Conservation (phyloP, 495 filamentous ascomycete species). For the Hypoxylon cercidicola region DNA sequence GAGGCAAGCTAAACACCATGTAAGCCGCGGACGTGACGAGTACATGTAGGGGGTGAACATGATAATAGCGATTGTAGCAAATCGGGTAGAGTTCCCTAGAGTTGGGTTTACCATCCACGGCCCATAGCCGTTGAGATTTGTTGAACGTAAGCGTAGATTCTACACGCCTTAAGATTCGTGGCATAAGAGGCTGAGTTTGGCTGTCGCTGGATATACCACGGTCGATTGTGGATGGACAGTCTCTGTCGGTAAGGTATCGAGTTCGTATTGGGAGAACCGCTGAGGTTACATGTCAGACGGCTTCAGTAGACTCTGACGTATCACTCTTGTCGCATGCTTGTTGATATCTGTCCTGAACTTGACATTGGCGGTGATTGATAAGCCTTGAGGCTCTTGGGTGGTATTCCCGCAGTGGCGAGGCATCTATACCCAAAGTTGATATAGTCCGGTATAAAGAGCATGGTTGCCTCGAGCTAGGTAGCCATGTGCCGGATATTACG, state of each 20-base stretch:
- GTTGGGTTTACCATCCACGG: background rate
- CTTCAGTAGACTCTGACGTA: background rate
- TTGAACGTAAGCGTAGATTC: background rate
- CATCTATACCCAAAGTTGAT: no score
- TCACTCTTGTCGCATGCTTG: background rate
- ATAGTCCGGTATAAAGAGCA: no score
- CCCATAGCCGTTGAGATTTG: background rate
- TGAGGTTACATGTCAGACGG: no score
- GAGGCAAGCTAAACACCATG: conserved; percentile 7
- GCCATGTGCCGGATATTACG: background rate
- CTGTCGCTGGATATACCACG: background rate
- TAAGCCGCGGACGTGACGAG: conserved; percentile 1
- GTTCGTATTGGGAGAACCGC: no score
- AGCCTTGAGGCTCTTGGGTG: conserved; percentile 2
- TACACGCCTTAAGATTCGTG: background rate
- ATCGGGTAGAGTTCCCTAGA: conserved; percentile 6
- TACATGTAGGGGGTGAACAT: background rate
- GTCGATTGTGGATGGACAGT: no score
- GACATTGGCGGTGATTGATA: background rate
- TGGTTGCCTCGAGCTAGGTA: no score
- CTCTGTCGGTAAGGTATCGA: no score
- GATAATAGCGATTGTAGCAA: background rate
- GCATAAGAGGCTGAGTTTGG: background rate
- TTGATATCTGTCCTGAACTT: background rate
- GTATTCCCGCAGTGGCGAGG: background rate